Conservation (phyloP, 139 green algal species). For the Zygnema circumcarinatum region DNA sequence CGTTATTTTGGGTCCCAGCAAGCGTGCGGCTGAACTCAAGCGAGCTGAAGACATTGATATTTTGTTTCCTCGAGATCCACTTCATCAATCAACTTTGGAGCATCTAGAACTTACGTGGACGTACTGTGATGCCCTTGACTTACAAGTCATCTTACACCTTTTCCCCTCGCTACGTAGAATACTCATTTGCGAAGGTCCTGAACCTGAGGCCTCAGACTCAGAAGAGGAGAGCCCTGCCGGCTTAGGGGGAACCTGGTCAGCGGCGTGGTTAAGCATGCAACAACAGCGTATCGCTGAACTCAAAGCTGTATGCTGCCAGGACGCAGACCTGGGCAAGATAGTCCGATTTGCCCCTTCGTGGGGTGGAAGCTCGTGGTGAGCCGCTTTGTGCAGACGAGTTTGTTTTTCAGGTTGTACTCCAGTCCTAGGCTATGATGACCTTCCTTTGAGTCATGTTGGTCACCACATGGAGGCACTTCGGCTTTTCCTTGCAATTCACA, state of each 20-base stretch:
- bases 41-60: neutral
- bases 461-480: too few relatives aligned
- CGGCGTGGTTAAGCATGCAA: neutral
- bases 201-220: neutral
- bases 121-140: constrained; percentile 32
- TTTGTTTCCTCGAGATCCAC: constrained; percentile 9
- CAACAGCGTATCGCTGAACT: neutral
- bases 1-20: constrained; percentile 17
- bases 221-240: neutral
- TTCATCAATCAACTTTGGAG: constrained; percentile 10
- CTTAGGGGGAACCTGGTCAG: neutral
- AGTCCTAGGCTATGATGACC: too few relatives aligned
- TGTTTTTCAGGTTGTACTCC: too few relatives aligned
- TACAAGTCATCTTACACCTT: constrained; percentile 20
- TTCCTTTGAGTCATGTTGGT: too few relatives aligned
- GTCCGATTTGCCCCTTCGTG: neutral
- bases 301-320: neutral
- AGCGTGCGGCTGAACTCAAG: constrained; percentile 2
- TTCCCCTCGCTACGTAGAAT: constrained; percentile 15
- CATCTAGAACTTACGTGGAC: constrained; percentile 23
- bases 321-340: neutral
- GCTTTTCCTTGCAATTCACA: too few relatives aligned
- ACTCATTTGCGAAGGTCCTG: constrained; percentile 16
- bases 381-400: too few relatives aligned
- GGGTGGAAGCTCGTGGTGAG: neutral